phyloP scores from a whole-genome alignment of 73 alveolate genomes.

The Tetrahymena borealis region DNA sequence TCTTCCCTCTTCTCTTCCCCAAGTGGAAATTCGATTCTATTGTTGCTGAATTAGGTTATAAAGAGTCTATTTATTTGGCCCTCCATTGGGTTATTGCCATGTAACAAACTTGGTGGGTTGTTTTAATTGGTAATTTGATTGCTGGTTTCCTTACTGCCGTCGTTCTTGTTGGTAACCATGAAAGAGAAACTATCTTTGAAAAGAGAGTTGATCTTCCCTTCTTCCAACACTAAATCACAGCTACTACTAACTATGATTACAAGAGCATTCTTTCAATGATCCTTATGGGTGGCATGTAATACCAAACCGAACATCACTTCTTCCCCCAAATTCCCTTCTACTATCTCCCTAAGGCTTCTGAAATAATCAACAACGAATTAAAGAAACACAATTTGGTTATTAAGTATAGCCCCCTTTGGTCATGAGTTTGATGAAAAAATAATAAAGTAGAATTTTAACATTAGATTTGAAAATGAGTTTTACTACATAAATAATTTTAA shows the following conservation, averaged over 20 bases:
- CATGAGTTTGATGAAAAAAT: not conserved
- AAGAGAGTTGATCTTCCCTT: constrained; percentile 34
- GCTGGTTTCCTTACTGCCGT: constrained; percentile 41
- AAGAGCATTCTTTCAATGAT: constrained; percentile 21
- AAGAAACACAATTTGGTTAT: constrained; percentile 3
- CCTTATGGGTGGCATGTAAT: constrained; percentile 48
- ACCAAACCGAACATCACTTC: constrained; percentile 37
- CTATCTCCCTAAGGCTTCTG: constrained; percentile 31
- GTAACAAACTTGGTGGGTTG: constrained; percentile 30
- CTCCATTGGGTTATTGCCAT: constrained; percentile 7
- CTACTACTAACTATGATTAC: constrained; percentile 34
- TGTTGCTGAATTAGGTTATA: not conserved
- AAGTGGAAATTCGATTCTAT: constrained; percentile 39
- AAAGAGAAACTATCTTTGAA: constrained; percentile 31
- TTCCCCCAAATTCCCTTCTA: constrained; percentile 43
- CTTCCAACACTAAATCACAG: constrained; percentile 28
- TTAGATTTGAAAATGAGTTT: no score
- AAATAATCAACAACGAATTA: constrained; percentile 25
- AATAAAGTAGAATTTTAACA: not conserved
- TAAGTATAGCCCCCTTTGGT: not conserved
- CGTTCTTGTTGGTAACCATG: constrained; percentile 32
- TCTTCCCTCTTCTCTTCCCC: constrained; percentile 15
- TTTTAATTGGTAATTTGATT: constrained; percentile 8
- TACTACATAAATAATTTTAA: no score
- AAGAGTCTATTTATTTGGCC: constrained; percentile 1